Evolutionary conservation across 805 yeast genomes (phyloP).

Genomic region (Sugiyamaella mastotermitis): DNA sequence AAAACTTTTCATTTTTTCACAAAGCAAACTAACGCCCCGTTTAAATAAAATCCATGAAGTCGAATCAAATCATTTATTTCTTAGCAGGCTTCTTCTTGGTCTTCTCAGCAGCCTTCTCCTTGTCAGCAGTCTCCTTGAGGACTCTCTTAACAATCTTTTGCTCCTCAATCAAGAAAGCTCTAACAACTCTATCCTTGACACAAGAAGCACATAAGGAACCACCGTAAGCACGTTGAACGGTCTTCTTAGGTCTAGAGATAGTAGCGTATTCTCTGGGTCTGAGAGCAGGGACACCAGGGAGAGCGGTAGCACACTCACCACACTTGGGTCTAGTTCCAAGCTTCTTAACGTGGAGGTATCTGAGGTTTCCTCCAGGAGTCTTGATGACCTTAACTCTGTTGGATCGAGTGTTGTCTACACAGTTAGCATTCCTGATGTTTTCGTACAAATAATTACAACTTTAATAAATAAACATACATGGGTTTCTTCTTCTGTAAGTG

Average conservation of each 20-base stretch:
- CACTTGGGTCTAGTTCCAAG: constrained; percentile 69
- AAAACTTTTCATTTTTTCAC: neutral
- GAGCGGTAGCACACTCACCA: constrained; percentile 62
- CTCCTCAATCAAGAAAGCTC: constrained; percentile 99
- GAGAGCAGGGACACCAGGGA: constrained; percentile 85
- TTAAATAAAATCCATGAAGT: neutral
- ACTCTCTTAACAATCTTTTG: constrained; percentile 99
- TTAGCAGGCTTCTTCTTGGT: constrained; percentile 22
- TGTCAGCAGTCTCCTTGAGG: constrained; percentile 90
- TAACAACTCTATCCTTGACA: constrained; percentile 98
- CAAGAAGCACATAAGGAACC: constrained; percentile 96
- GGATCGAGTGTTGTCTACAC: constrained; percentile 99
- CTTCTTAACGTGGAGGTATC: constrained; percentile 97
- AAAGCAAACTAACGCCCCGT: no score
- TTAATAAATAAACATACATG: constrained; percentile 62
- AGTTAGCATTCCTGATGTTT: constrained; percentile 12
- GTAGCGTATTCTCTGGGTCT: constrained; percentile 98
- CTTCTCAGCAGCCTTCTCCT: constrained; percentile 56
- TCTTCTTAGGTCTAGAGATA: constrained; percentile 93
- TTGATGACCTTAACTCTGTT: constrained; percentile 99
- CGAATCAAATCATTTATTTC: constrained; percentile 21
- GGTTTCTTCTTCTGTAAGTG: constrained; percentile 98
- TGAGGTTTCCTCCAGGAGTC: constrained; percentile 99
- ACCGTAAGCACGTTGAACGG: constrained; percentile 99
- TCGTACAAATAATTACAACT: neutral